These are phyloP conservation scores for Jatropha podagrica DNA, from an alignment of 441 rosid genomes.

Conservation along the genomic window DNA sequence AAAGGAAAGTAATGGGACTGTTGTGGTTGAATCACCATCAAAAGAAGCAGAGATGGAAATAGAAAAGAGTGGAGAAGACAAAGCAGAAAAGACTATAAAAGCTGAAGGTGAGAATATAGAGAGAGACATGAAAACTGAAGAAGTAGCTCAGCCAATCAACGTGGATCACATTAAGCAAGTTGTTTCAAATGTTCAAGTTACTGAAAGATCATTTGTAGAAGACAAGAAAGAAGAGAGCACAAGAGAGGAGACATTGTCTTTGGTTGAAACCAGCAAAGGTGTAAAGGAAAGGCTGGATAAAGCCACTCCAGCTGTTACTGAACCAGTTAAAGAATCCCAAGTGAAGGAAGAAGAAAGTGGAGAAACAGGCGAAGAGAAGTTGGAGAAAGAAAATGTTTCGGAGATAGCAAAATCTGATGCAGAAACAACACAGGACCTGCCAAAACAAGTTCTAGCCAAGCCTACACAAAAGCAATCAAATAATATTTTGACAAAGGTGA, in stretches of 20 bases:
- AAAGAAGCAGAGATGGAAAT: conserved; percentile 17
- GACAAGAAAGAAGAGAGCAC: conserved; percentile 8
- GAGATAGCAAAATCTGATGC: conserved; percentile 34
- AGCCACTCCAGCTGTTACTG: conserved; percentile 19
- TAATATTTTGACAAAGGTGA: conserved; percentile 61
- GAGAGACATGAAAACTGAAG: conserved; percentile 15
- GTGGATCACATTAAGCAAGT: conserved; percentile 14
- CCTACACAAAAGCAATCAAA: conserved; percentile 43
- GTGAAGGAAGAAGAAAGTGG: conserved; percentile 20
- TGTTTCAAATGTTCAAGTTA: conserved; percentile 14
- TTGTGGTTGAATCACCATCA: conserved; percentile 3
- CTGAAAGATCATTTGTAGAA: conserved; percentile 17
- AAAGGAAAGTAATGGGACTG: conserved; percentile 13
- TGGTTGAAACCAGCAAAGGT: conserved; percentile 14
- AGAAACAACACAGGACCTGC: conserved; percentile 34
- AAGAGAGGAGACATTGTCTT: conserved; percentile 9
- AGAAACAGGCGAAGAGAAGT: conserved; percentile 10
- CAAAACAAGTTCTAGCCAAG: conserved; percentile 44
- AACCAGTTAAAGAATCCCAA: conserved; percentile 21
- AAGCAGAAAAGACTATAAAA: neutral
- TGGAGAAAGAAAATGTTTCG: conserved; percentile 30
- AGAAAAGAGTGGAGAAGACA: conserved; percentile 13
- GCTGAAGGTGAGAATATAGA: conserved; percentile 3
- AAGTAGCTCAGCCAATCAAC: conserved; percentile 7
- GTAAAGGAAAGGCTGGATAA: conserved; percentile 22